A percentile compares a stretch with the other conserved stretches of the same genome.
These are phyloP conservation scores for Calycina marina DNA, from an alignment of 2,329 filamentous ascomycete genomes.

Conservation along the genomic window DNA sequence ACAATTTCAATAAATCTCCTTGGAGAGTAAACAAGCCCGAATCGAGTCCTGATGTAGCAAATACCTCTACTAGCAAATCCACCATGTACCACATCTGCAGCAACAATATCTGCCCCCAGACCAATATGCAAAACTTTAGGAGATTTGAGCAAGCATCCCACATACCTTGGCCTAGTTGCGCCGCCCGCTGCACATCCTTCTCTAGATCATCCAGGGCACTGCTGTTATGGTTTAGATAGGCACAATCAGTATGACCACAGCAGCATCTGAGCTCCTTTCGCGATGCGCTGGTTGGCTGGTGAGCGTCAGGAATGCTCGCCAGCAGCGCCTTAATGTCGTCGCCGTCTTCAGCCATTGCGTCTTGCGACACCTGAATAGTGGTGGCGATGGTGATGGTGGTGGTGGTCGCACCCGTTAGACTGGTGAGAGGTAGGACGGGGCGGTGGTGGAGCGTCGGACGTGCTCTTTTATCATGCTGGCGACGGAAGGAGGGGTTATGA, in stretches of 20 bases:
- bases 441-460: background rate
- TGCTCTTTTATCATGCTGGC: constrained; percentile 3
- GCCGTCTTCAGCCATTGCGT: background rate
- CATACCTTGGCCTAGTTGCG: constrained; percentile 84
- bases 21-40: too few species aligned
- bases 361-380: too few species aligned
- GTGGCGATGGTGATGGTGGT: too few species aligned
- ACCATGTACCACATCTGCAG: too few species aligned
- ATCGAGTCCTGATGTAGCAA: too few species aligned
- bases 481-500: background rate
- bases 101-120: too few species aligned
- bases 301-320: background rate
- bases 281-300: background rate
- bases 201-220: constrained; percentile 67
- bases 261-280: constrained; percentile 59
- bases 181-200: constrained; percentile 75
- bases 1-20: too few species aligned
- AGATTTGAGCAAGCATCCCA: too few species aligned
- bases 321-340: constrained; percentile 1
- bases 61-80: too few species aligned
- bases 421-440: background rate
- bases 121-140: too few species aligned
- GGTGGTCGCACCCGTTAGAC: background rate
- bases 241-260: constrained; percentile 69
- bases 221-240: constrained; percentile 69